Evolutionary conservation across 164 flowering plant genomes (phyloP), one percentile per base, ranked within the genome.

Genomic region (Euptelea pleiosperma): DNA sequence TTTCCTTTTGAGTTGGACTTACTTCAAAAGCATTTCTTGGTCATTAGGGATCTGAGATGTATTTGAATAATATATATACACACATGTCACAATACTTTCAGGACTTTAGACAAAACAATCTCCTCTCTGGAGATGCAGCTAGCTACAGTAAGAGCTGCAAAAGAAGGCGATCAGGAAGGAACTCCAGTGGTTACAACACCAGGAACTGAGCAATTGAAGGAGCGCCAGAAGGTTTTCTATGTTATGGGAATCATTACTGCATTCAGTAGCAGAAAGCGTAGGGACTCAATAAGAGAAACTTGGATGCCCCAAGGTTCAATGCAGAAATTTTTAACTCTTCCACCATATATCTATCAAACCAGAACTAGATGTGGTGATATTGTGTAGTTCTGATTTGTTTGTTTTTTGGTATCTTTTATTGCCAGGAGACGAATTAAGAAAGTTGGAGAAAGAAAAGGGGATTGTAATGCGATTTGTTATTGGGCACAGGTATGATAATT

Each of bases 181-280:
- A 75, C 89, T 62, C 76, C 79, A 40, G 26, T 53, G 39, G 73
- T 52, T 58, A 54, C 63, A 57, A 75, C 67, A 36, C 46, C 57
- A 35, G 74, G 62, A 67, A 42, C 44, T 8, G 76, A 75, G 57
- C 70, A 42, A 33, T 57, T 64, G 39, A 79, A 65, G 50, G 73
- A 77, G 30, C 82, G 82, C 4, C 82, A 56, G 34, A 89, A 81
- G 64, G 79, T 79, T 68, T 84, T 93, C 74, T 81, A 77, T 66
- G 96, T 90, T 9, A 86, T 92, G 91, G 99, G 99, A 73, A 90
- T 93, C 58, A 84, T 82, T 26, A 93, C 98, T 31, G 97, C 94
- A 33, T 93, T 93, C 69, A 87, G 94, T 68, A 93, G 96, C 73
- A 80, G 90, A 71, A 87, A 84, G 52, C 79, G 97, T 22, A 70